phyloP scores from a whole-genome alignment of 2,329 filamentous ascomycete species.

The Fusarium newnesense region DNA sequence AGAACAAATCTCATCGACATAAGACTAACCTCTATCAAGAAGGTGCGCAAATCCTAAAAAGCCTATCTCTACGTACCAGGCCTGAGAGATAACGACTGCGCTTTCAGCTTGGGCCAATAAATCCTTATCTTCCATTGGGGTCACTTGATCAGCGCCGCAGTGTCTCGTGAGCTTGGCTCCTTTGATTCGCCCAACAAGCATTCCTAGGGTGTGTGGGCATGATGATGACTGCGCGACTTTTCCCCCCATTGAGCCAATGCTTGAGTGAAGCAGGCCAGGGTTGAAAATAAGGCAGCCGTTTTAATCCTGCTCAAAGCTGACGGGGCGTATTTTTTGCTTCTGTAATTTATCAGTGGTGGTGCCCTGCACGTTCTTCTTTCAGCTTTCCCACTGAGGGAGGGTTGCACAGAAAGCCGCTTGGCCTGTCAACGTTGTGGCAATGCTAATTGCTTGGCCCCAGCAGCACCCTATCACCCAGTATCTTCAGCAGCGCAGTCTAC shows the following conservation, averaged over 20 bases:
- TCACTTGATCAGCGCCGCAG: background rate
- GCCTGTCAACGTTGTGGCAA: conserved; percentile 6
- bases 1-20: background rate
- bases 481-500: background rate
- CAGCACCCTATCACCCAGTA: background rate
- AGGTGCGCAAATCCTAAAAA: background rate
- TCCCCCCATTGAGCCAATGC: background rate
- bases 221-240: conserved; percentile 11
- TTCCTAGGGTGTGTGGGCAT: background rate
- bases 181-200: background rate
- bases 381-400: background rate
- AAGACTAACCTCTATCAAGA: background rate
- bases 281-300: conserved; percentile 7
- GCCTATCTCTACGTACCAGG: background rate
- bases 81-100: background rate
- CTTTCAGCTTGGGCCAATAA: background rate
- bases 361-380: background rate
- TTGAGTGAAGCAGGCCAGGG: background rate
- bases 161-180: background rate
- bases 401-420: background rate
- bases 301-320: background rate
- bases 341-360: background rate
- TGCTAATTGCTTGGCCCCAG: background rate
- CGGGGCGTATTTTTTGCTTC: background rate
- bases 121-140: background rate